Evolutionary conservation across 2,329 filamentous ascomycete genomes (phyloP), one percentile per base, ranked within the genome.

Genomic region (Trichophyton simii): DNA sequence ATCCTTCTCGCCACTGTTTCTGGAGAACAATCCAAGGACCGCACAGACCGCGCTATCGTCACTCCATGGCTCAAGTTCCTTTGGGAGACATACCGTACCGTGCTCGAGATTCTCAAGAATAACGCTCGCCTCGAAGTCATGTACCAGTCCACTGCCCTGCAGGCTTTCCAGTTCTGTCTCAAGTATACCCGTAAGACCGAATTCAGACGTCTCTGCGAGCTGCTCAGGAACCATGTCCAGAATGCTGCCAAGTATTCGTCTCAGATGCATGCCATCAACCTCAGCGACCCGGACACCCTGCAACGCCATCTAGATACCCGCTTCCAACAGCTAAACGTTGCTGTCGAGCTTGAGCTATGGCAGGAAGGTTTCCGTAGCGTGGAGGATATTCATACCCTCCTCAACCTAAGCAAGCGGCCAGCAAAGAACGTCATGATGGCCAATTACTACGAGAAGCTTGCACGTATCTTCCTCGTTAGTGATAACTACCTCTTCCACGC

Each of bases 351-450:
- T 62, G 94, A 99, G 78, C 80, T 99, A 52, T 99, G 94, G 94
- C 94, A 99, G 78, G 94, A 99, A 80, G 94, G 94, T 66, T 99
- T 99, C 87, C 89, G 94, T 75, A 96, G 91, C 72, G 92, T 99
- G 58, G 94, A 99, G 79, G 94, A 99, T 73, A 97, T 97, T 68
- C 94, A 99, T 79, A 97, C 91, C 59, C 84, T 99, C 61, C 85
- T 99, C 68, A 97, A 87, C 79, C 83, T 97, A 68, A 97, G 92
- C 87, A 97, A 97, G 84, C 89, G 94, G 61, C 91, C 91, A 44
- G 87, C 94, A 60, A 97, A 97, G 87, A 96, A 96, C 75, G 82
- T 96, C 73, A 97, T 99, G 94, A 99, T 99, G 94, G 94, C 94
- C 78, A 99, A 97, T 81, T 99, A 99, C 83, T 99, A 97, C 77